phyloP scores from a whole-genome alignment of 129 eudicot species.

The Oenanthe sinensis region DNA sequence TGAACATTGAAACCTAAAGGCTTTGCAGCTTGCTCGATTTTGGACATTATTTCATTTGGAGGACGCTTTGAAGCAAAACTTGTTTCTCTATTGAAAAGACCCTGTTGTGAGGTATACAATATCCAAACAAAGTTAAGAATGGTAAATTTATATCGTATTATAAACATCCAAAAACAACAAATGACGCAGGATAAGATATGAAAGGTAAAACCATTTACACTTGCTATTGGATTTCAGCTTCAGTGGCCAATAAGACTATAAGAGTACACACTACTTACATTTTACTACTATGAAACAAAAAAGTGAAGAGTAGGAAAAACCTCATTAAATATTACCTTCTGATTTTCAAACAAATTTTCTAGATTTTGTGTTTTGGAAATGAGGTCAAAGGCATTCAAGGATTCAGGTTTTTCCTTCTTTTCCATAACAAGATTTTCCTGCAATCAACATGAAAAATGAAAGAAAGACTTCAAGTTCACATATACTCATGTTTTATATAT shows the following conservation, averaged over 20 bases:
- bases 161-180: not conserved
- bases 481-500: not conserved
- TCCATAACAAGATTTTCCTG: slow-evolving; percentile 87
- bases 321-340: slow-evolving; percentile 36
- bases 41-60: slow-evolving; percentile 77
- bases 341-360: slow-evolving; percentile 69
- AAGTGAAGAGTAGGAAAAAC: not conserved
- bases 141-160: not conserved
- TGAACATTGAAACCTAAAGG: slow-evolving; percentile 82
- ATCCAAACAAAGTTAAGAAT: not conserved
- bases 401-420: slow-evolving; percentile 85
- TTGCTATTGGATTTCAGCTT: not conserved
- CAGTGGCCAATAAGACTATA: not conserved
- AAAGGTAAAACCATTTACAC: not conserved
- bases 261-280: not conserved
- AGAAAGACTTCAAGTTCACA: not conserved
- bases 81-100: slow-evolving; percentile 66
- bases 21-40: slow-evolving; percentile 90
- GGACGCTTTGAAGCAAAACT: slow-evolving; percentile 72
- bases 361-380: slow-evolving; percentile 74
- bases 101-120: slow-evolving; percentile 33
- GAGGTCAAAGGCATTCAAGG: slow-evolving; percentile 93
- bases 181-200: not conserved
- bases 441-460: slow-evolving; percentile 11
- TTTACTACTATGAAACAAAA: not conserved